phyloP scores from a whole-genome alignment of 108 stramenopile species.

The Cylindrotheca closterium region DNA sequence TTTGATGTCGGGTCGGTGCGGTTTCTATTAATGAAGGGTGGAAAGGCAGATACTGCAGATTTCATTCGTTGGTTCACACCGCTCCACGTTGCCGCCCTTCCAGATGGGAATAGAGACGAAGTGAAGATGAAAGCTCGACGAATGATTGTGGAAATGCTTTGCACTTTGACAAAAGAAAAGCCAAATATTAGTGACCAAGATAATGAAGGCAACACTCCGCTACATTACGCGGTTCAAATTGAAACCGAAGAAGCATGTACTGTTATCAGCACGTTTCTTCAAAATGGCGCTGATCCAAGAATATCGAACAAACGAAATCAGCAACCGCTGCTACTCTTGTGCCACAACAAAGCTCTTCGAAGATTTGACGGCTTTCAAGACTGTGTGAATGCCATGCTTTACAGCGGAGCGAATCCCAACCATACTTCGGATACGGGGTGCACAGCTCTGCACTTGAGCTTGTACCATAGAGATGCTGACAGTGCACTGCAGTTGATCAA shows the following conservation, averaged over 20 bases:
- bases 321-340: slow-evolving; percentile 78
- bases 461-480: slow-evolving; percentile 76
- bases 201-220: slow-evolving; percentile 80
- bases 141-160: slow-evolving; percentile 34
- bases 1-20: slow-evolving; percentile 63
- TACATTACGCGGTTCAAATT: slow-evolving; percentile 80
- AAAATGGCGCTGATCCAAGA: slow-evolving; percentile 70
- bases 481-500: slow-evolving; percentile 68
- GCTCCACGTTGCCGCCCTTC: slow-evolving; percentile 68
- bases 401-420: slow-evolving; percentile 74
- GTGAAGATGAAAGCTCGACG: slow-evolving; percentile 9
- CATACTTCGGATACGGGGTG: slow-evolving; percentile 73
- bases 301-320: slow-evolving; percentile 74
- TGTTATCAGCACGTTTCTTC: slow-evolving; percentile 63
- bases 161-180: slow-evolving; percentile 12
- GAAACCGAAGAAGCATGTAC: slow-evolving; percentile 63
- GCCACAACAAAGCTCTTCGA: slow-evolving; percentile 72
- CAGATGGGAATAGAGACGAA: slow-evolving; percentile 17
- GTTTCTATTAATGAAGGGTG: slow-evolving; percentile 49
- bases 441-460: slow-evolving; percentile 76
- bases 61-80: slow-evolving; percentile 78
- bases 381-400: slow-evolving; percentile 64
- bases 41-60: slow-evolving; percentile 76
- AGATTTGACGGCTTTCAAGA: slow-evolving; percentile 60
- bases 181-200: slow-evolving; percentile 81